Percentiles rank a stretch among this genome's conserved stretches.
phyloP scores from a whole-genome alignment of 2,329 filamentous ascomycete genomes.

The Ophidiomyces ophidiicola region DNA sequence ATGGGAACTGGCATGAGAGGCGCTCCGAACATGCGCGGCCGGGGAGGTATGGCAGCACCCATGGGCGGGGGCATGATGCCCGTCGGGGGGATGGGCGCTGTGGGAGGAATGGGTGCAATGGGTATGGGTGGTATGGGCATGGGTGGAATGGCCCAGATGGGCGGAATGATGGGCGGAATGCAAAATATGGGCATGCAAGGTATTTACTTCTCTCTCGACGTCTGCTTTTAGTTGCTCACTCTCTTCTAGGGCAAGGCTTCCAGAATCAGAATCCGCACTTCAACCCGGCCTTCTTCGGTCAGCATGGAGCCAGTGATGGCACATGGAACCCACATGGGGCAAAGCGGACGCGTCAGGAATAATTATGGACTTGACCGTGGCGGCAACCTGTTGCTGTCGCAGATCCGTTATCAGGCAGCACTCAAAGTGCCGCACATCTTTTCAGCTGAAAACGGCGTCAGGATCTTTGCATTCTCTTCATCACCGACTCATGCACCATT shows the following conservation, averaged over 20 bases:
- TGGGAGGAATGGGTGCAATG: slow-evolving; percentile 40
- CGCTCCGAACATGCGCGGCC: slow-evolving; percentile 38
- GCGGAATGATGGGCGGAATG: slow-evolving; percentile 44
- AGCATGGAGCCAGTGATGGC: slow-evolving; percentile 40
- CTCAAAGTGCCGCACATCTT: too few relatives aligned
- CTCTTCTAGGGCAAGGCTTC: slow-evolving; percentile 37
- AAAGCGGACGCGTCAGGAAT: slow-evolving; percentile 66
- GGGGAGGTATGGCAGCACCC: slow-evolving; percentile 48
- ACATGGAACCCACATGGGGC: slow-evolving; percentile 72
- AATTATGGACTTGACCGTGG: slow-evolving; percentile 15
- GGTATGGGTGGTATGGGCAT: slow-evolving; percentile 43
- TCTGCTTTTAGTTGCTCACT: slow-evolving; percentile 15
- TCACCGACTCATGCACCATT: background rate
- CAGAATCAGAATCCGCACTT: slow-evolving; percentile 58
- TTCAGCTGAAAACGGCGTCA: too few relatives aligned
- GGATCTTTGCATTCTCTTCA: too few relatives aligned
- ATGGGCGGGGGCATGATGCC: slow-evolving; percentile 31
- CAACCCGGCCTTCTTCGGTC: slow-evolving; percentile 59
- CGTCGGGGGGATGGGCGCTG: slow-evolving; percentile 36
- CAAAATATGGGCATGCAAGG: slow-evolving; percentile 40
- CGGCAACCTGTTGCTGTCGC: background rate
- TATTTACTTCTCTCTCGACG: slow-evolving; percentile 21
- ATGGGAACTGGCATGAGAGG: slow-evolving; percentile 35
- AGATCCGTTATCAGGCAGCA: too few relatives aligned
- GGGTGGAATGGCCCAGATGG: slow-evolving; percentile 46